Base-by-base conservation (phyloP, 768 basidiomycete species). In the Fistulinella prunicolor region DNA sequence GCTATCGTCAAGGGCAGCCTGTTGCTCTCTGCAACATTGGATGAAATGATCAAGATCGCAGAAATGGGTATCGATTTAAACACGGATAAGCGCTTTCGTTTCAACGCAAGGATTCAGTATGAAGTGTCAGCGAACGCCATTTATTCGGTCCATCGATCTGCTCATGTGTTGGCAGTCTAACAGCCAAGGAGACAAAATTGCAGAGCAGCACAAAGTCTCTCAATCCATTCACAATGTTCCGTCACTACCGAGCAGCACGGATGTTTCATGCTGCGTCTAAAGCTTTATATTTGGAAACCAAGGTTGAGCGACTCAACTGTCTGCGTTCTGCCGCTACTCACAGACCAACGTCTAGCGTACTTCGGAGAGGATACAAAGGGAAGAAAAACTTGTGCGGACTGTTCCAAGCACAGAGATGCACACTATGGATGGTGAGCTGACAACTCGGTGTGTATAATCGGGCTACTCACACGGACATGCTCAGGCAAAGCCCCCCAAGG, bases 291-390 rank as follows among this genome's bases (percentile, higher is more conserved):
- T 30, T 17, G 6, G 30, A 35, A 22, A 44, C 49, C 22, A 36
- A 22, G 38, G 49, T 44, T 10, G 16, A 7, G 6, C 13, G 40
- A 14, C 17, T 13, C 39, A 24, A 19, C 4, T 19, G 13, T 19
- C 2, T n/a, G 6, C 12, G 28, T 6, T 28, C 28, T 28, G 12
- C 12, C 28, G 12, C 28, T 28, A 28, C 7, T 12, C 12, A 36
- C 17, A 10, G 10, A 12, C 9, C 38, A 39, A 39, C 38, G 9
- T 23, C 14, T 19, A 58, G 51, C 14, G 19, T 1, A 57, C 35
- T 3, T 57, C 51, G 0, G 55, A 53, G 38, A 38, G 6, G 22
- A 58, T 57, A 7, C 47, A 46, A 2, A 34, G 38, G 19, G 19
- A 43, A 0, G 17, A 19, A 9, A 6, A 8, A 4, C 32, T 1